phyloP scores from a whole-genome alignment of 2,329 filamentous ascomycete genomes.

The Bipolaris zeicola region DNA sequence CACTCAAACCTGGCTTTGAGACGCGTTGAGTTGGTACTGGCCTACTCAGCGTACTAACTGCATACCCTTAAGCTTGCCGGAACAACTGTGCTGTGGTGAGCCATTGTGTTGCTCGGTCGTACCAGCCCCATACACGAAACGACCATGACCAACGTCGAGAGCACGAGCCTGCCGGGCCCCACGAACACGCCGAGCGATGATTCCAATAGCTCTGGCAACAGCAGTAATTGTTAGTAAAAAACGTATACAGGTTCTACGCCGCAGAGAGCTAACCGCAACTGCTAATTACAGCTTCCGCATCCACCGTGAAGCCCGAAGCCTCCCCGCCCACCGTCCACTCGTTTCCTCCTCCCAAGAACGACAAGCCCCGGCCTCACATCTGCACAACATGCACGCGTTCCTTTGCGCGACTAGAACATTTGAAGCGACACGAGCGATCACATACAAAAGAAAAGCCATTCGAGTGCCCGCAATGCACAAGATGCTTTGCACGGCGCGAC shows the following conservation, averaged over 20 bases:
- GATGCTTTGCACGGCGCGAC: slow-evolving; percentile 94
- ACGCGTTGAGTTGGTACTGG: background rate
- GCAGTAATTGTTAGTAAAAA: slow-evolving; percentile 41
- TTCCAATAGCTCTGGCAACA: slow-evolving; percentile 34
- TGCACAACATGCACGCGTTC: slow-evolving; percentile 90
- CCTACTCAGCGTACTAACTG: slow-evolving; percentile 3
- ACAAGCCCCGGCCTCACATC: slow-evolving; percentile 94
- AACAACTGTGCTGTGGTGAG: slow-evolving; percentile 19
- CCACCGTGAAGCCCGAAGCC: slow-evolving; percentile 40
- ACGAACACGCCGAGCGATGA: slow-evolving; percentile 37
- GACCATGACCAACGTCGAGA: slow-evolving; percentile 34
- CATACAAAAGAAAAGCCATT: slow-evolving; percentile 99
- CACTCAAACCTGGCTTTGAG: slow-evolving; percentile 5
- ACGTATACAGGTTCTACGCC: background rate
- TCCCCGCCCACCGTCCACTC: slow-evolving; percentile 36
- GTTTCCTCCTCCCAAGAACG: slow-evolving; percentile 88
- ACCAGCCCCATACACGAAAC: slow-evolving; percentile 18
- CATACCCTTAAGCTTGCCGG: slow-evolving; percentile 5
- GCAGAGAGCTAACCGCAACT: slow-evolving; percentile 23
- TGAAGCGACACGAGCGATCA: slow-evolving; percentile 97
- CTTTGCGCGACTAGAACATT: slow-evolving; percentile 91
- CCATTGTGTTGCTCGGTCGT: slow-evolving; percentile 15
- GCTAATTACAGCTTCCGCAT: slow-evolving; percentile 35
- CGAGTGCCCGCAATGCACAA: slow-evolving; percentile 89
- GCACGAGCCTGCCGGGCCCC: slow-evolving; percentile 34